A percentile compares a stretch with the other conserved stretches of the same genome.
Conservation (phyloP, 2,329 filamentous ascomycete genomes). For the Arthrocladium fulminans region DNA sequence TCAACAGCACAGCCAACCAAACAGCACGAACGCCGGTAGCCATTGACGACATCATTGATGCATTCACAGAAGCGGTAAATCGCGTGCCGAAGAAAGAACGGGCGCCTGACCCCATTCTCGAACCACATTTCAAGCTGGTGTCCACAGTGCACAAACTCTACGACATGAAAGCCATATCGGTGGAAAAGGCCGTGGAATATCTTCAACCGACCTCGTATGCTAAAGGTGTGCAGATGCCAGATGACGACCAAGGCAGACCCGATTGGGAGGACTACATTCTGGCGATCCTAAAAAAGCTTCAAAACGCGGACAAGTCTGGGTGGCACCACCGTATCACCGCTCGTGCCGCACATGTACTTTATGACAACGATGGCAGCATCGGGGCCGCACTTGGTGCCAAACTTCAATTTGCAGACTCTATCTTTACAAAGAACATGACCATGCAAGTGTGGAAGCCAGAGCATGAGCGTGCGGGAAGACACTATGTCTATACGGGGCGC, state of each 20-base stretch:
- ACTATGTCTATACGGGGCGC: slow-evolving; percentile 83
- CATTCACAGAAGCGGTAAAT: slow-evolving; percentile 52
- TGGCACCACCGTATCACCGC: slow-evolving; percentile 92
- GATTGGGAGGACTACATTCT: slow-evolving; percentile 55
- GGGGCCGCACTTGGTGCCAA: slow-evolving; percentile 55
- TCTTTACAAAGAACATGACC: slow-evolving; percentile 91
- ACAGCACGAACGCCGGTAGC: slow-evolving; percentile 28
- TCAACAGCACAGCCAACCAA: slow-evolving; percentile 35
- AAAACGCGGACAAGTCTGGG: slow-evolving; percentile 74
- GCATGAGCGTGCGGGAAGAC: slow-evolving; percentile 70
- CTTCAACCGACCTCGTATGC: slow-evolving; percentile 48
- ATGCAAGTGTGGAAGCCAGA: slow-evolving; percentile 95
- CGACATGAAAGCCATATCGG: slow-evolving; percentile 37
- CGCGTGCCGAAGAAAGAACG: slow-evolving; percentile 53
- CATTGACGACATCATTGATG: slow-evolving; percentile 45
- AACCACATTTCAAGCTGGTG: slow-evolving; percentile 87
- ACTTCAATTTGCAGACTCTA: slow-evolving; percentile 68
- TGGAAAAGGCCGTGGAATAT: slow-evolving; percentile 41
- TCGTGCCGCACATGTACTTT: slow-evolving; percentile 52
- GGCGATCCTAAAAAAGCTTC: slow-evolving; percentile 48
- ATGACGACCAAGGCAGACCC: slow-evolving; percentile 42
- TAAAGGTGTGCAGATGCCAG: slow-evolving; percentile 40
- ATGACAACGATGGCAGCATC: slow-evolving; percentile 46
- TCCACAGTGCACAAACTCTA: slow-evolving; percentile 77
- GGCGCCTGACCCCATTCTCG: slow-evolving; percentile 65